phyloP scores from a whole-genome alignment of 2,329 filamentous ascomycete species.

The Alternaria triticina region DNA sequence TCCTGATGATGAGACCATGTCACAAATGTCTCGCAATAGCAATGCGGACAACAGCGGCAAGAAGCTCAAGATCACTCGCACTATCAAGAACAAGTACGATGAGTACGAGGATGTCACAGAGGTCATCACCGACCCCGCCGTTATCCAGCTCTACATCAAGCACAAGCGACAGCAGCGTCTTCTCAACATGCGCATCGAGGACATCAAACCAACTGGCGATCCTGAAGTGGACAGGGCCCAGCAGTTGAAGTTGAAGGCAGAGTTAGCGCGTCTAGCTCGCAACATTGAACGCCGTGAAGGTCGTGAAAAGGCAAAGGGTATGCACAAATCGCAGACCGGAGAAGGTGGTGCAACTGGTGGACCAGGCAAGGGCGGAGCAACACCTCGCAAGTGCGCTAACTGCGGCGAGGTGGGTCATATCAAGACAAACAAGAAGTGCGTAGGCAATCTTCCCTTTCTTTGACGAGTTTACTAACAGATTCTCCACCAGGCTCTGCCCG shows the following conservation, averaged over 20 bases:
- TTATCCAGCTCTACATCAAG: conserved; percentile 88
- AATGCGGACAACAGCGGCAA: conserved; percentile 69
- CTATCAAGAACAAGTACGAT: conserved; percentile 67
- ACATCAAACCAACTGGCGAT: conserved; percentile 70
- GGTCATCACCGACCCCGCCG: conserved; percentile 71
- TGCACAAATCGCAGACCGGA: conserved; percentile 49
- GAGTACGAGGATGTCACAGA: conserved; percentile 59
- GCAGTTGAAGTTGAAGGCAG: conserved; percentile 69
- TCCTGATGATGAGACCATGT: conserved; percentile 72
- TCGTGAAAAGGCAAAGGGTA: conserved; percentile 86
- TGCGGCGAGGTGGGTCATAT: conserved; percentile 97
- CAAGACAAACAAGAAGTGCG: conserved; percentile 96
- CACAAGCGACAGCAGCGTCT: conserved; percentile 74
- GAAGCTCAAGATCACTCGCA: conserved; percentile 75
- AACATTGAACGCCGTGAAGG: conserved; percentile 91
- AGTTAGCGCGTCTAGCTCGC: conserved; percentile 83
- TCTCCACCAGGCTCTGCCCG: conserved; percentile 41
- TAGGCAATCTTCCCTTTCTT: not conserved
- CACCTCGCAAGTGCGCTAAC: conserved; percentile 90
- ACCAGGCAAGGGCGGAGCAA: conserved; percentile 57
- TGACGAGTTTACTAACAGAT: conserved; percentile 22
- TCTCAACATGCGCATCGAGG: conserved; percentile 73
- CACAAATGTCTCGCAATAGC: conserved; percentile 57
- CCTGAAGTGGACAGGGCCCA: conserved; percentile 69
- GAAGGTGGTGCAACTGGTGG: conserved; percentile 56